Evolutionary conservation across 257 asterid genomes (phyloP), one percentile per base, ranked within the genome.

Genomic region (Penstemon eatonii): DNA sequence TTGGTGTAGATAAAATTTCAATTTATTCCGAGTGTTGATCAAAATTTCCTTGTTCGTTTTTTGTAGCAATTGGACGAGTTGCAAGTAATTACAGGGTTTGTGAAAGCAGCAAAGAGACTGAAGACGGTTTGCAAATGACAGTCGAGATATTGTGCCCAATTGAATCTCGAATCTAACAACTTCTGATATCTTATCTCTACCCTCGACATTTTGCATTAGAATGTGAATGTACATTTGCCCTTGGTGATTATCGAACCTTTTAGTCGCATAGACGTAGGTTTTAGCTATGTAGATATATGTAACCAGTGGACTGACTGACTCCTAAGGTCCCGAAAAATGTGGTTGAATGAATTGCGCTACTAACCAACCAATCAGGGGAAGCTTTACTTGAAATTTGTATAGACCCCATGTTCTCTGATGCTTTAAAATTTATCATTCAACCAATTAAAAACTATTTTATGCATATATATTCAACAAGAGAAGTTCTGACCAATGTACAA

Each of bases 11-110:
- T 25, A 25, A 25, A n/a, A 11, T 38, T 36, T 40, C 12, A 18
- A 15, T 3, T 36, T 50, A 3, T 13, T 1, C 47, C n/a, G 1
- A 15, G 36, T 47, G 8, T 1, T 45, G 38, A 63, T 6, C 19
- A 12, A 40, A 5, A 8, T 1, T 12, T 36, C 19, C 42, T 72
- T 58, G 13, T 6, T 53, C 4, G 8, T n/a, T 38, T 56, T 37
- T 5, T 77, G 84, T 50, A 92, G 98, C 95, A 90, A 86, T 39
- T 92, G 96, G 98, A 92, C 50, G 98, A 92, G 84, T 58, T 80
- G 78, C 98, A 92, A 74, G 97, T 90, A 36, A 84, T 92, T 46
- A 75, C 84, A 0, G 97, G 93, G 41, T 90, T 92, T 44, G 96
- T 84, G 56, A 74, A 88, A 81, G 89, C 98, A 12, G 97, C 98